Evolutionary conservation across 2,329 filamentous ascomycete species (phyloP).

Genomic region (Grosmannia clavigera): DNA sequence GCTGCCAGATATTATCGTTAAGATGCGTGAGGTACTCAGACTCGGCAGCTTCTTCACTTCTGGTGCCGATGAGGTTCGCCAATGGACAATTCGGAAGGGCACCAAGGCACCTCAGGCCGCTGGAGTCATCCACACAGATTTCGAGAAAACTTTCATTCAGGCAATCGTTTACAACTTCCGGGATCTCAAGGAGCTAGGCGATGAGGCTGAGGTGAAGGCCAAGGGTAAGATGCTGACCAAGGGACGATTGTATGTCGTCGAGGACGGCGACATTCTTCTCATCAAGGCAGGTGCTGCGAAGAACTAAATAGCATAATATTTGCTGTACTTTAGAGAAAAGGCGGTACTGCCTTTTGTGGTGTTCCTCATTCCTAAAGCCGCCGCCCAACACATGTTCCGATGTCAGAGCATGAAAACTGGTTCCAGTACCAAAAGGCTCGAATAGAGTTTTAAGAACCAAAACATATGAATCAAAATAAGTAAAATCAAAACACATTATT

Average conservation of each 20-base stretch:
- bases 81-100: slow-evolving; percentile 94
- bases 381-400: not conserved
- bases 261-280: slow-evolving; percentile 71
- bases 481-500: not conserved
- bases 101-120: slow-evolving; percentile 97
- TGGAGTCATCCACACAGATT: slow-evolving; percentile 95
- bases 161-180: slow-evolving; percentile 85
- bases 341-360: not conserved
- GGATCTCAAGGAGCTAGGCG: slow-evolving; percentile 70
- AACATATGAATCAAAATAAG: not conserved
- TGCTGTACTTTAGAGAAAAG: no score
- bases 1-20: slow-evolving; percentile 79
- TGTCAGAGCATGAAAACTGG: not conserved
- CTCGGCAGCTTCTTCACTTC: slow-evolving; percentile 96
- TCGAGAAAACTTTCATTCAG: slow-evolving; percentile 99
- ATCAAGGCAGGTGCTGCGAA: slow-evolving; percentile 86
- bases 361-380: not conserved
- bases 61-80: slow-evolving; percentile 87
- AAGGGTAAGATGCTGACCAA: slow-evolving; percentile 98
- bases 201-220: slow-evolving; percentile 73
- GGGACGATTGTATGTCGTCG: slow-evolving; percentile 90
- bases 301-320: slow-evolving; percentile 30
- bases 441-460: not conserved
- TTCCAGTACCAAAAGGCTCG: not conserved
- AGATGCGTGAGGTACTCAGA: slow-evolving; percentile 87